Evolutionary conservation across 306 rosid species (phyloP).

Genomic region (Casuarina glauca): DNA sequence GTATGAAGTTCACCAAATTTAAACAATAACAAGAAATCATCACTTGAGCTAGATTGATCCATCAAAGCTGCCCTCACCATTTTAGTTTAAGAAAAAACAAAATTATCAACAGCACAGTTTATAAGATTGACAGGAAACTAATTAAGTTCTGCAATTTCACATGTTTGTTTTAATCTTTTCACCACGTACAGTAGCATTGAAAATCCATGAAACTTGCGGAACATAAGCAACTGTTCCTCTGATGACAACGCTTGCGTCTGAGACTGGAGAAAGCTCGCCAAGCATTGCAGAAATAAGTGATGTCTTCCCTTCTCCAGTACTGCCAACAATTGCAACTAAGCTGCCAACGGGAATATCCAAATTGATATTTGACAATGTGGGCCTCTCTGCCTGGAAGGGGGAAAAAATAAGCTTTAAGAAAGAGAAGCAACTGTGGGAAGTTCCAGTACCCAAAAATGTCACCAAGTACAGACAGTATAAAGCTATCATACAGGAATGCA

Average conservation of each 20-base stretch:
- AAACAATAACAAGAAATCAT: neutral
- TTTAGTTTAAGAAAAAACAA: neutral
- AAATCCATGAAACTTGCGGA: slow-evolving; percentile 96
- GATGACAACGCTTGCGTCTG: slow-evolving; percentile 37
- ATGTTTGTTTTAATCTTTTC: slow-evolving; percentile 12
- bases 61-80: neutral
- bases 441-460: neutral
- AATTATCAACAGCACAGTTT: slow-evolving; percentile 3
- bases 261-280: slow-evolving; percentile 53
- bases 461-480: neutral
- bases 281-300: slow-evolving; percentile 60
- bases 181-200: slow-evolving; percentile 80
- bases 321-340: slow-evolving; percentile 60
- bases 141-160: neutral
- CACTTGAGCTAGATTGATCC: neutral
- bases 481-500: slow-evolving; percentile 11
- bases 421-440: neutral
- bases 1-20: neutral
- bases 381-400: slow-evolving; percentile 42
- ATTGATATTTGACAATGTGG: slow-evolving; percentile 47
- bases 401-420: neutral
- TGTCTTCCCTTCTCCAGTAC: slow-evolving; percentile 65
- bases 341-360: slow-evolving; percentile 56
- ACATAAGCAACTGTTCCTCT: slow-evolving; percentile 87
- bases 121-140: neutral